Base-by-base conservation (phyloP, 495 filamentous ascomycete genomes). In the Xylaria curta region DNA sequence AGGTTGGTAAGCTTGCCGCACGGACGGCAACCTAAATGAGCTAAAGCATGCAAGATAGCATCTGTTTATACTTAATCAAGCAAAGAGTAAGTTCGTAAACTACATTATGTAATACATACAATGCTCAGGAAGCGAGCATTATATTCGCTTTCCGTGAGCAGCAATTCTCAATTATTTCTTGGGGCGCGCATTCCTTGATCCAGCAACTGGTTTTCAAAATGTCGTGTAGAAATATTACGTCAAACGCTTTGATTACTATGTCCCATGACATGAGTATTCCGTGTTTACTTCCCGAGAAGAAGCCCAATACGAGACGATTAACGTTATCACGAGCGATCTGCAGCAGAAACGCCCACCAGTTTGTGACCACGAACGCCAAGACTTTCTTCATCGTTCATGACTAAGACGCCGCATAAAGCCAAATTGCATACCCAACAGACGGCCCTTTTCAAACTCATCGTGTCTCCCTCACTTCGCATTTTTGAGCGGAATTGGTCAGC, bases 331-430 rank as follows among this genome's bases (percentile, higher is more conserved):
- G 68, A 64, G 49, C n/a, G 59, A 64, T 70, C 68, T 49, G 68
- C 68, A 70, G n/a, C 38, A n/a, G 60, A 64, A 62, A 56, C 47
- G 61, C 68, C 68, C 68, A 54, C 59, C 21, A n/a, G 68, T 64
- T 70, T 60, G 59, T 56, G 68, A 61, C 24, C 36, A 68, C 44
- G 1, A 15, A 10, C 38, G 68, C 68, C 68, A 70, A 70, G 68
- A 46, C 68, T 38, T 49, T 26, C 15, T 47, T 47, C 65, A 26
- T 42, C 31, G 49, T 67, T 44, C 26, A 44, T 28, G 65, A 53
- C 63, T 67, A 38, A 67, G 28, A 24, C 21, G 28, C 26, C 44
- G 31, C 47, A 28, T 51, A 66, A 36, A 44, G 33, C 65, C 15
- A 33, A 53, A 26, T 38, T 17, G 28, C 26, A 46, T 3, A n/a